A percentile compares a stretch with the other conserved stretches of the same genome.
These are phyloP conservation scores for Candida cerambycidarum DNA, from an alignment of 805 yeast species.

Conservation along the genomic window DNA sequence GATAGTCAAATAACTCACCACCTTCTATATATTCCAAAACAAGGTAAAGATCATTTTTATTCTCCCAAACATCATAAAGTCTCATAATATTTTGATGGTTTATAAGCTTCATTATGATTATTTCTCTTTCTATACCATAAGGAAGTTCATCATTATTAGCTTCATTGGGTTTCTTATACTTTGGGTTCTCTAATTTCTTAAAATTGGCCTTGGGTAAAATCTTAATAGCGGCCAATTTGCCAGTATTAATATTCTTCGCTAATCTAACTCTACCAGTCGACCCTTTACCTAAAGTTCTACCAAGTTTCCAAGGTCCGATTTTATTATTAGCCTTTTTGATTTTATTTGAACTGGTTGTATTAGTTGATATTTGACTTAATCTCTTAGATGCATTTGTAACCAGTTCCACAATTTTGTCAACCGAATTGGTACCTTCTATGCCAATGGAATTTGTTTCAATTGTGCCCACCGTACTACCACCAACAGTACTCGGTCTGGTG, in stretches of 20 bases:
- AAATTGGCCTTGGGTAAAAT: conserved; percentile 86
- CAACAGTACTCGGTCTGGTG: neutral
- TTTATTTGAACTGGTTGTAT: conserved; percentile 40
- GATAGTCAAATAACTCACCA: conserved; percentile 91
- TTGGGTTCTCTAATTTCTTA: conserved; percentile 47
- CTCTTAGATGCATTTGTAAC: conserved; percentile 49
- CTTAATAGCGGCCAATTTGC: conserved; percentile 93
- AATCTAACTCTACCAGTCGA: conserved; percentile 92
- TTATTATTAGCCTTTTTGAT: conserved; percentile 50
- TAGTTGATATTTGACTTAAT: conserved; percentile 49
- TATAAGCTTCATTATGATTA: conserved; percentile 78
- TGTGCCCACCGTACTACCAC: neutral
- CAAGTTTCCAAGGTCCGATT: conserved; percentile 96
- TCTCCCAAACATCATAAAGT: conserved; percentile 85
- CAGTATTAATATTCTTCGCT: conserved; percentile 82
- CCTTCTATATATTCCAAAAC: conserved; percentile 96
- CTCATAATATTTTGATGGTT: conserved; percentile 79
- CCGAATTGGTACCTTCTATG: conserved; percentile 8
- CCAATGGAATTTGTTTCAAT: neutral
- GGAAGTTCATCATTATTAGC: conserved; percentile 46
- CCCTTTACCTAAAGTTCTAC: conserved; percentile 94
- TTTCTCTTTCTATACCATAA: conserved; percentile 84
- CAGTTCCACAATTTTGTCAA: conserved; percentile 45
- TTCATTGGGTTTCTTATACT: conserved; percentile 33
- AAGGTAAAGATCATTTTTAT: conserved; percentile 75